Conservation (phyloP, 768 basidiomycete genomes). For the Trichaptum fuscoviolaceum region DNA sequence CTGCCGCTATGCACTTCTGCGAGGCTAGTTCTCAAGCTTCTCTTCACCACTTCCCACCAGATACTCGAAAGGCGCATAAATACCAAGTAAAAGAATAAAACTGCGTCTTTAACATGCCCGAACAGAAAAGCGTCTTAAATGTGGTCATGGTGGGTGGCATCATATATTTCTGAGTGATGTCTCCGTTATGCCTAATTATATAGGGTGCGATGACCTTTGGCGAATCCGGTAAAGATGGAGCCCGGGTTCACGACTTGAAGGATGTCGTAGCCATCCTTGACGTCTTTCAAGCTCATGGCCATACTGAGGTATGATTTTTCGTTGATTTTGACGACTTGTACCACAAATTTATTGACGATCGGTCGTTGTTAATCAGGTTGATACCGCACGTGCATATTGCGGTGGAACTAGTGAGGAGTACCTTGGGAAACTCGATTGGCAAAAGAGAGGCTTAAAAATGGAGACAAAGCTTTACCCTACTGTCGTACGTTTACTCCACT, state of each 20-base stretch:
- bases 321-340: not conserved
- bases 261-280: constrained; percentile 25
- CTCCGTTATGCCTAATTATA: too few species aligned
- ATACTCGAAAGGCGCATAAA: too few species aligned
- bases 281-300: constrained; percentile 25
- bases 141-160: constrained; percentile 41
- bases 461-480: constrained; percentile 33
- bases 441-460: constrained; percentile 27
- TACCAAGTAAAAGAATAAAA: not conserved
- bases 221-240: constrained; percentile 11
- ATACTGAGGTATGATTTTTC: constrained; percentile 25
- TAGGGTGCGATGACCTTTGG: constrained; percentile 17
- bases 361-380: constrained; percentile 19
- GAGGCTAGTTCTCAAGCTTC: too few species aligned
- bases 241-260: constrained; percentile 19
- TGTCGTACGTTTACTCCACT: constrained; percentile 4
- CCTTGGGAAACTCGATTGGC: constrained; percentile 38
- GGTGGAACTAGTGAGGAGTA: constrained; percentile 29
- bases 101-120: not conserved
- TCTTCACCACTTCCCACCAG: too few species aligned
- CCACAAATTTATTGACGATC: too few species aligned
- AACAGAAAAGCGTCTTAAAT: constrained; percentile 40
- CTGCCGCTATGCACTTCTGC: too few species aligned
- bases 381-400: constrained; percentile 22
- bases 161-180: not conserved